phyloP scores from a whole-genome alignment of 2,329 filamentous ascomycete genomes.

The Clarireedia paspali region DNA sequence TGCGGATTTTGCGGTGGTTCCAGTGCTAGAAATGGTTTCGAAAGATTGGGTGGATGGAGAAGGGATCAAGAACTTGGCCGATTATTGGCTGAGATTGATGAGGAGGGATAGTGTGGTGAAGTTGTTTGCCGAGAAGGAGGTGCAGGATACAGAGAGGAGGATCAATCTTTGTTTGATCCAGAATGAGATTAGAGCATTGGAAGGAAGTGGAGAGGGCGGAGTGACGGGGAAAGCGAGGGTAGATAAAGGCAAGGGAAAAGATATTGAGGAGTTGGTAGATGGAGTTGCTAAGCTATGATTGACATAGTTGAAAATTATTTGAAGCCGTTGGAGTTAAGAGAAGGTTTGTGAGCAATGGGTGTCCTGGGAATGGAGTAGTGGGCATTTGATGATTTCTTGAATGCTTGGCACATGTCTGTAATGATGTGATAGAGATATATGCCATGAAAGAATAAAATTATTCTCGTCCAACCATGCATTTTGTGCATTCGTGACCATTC shows the following conservation, averaged over 20 bases:
- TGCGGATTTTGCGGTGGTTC: constrained; percentile 51
- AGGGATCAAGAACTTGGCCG: constrained; percentile 25
- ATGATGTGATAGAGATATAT: too few relatives aligned
- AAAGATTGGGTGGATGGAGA: constrained; percentile 28
- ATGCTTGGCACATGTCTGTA: too few relatives aligned
- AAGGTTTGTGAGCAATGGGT: neutral
- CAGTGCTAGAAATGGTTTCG: constrained; percentile 42
- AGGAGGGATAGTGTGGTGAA: constrained; percentile 14
- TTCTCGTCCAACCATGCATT: too few relatives aligned
- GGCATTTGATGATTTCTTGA: too few relatives aligned
- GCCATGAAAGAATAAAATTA: too few relatives aligned
- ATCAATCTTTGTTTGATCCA: neutral
- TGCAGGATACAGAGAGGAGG: neutral
- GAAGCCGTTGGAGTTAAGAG: neutral
- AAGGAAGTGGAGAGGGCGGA: neutral
- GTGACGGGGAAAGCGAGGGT: neutral
- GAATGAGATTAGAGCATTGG: neutral
- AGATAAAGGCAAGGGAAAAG: neutral
- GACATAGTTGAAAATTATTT: neutral
- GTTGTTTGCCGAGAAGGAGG: constrained; percentile 8
- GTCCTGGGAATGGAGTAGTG: neutral
- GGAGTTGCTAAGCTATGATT: neutral
- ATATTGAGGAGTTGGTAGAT: constrained; percentile 1
- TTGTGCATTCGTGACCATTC: too few relatives aligned
- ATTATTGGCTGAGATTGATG: constrained; percentile 19